These are phyloP conservation scores for Fusarium setosum DNA, from an alignment of 2,329 filamentous ascomycete genomes.

Conservation along the genomic window DNA sequence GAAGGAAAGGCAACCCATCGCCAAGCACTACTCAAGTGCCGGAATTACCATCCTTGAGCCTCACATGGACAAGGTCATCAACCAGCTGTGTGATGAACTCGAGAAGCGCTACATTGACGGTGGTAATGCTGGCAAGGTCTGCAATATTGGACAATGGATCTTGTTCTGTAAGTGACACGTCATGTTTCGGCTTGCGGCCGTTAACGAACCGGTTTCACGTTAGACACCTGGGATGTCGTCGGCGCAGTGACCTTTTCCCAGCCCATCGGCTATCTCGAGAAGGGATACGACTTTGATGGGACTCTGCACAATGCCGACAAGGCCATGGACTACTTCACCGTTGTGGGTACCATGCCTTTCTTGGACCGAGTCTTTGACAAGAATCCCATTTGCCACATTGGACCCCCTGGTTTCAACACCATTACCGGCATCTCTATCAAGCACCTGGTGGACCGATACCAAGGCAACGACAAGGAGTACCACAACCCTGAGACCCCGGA, in stretches of 20 bases:
- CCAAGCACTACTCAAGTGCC: constrained; percentile 42
- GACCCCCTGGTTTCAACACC: constrained; percentile 46
- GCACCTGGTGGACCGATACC: constrained; percentile 43
- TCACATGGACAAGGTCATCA: constrained; percentile 46
- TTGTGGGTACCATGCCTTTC: constrained; percentile 45
- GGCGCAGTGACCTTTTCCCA: constrained; percentile 55
- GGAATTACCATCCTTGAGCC: constrained; percentile 37
- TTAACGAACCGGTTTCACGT: not conserved
- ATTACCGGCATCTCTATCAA: constrained; percentile 43
- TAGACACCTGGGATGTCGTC: constrained; percentile 54
- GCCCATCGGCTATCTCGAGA: constrained; percentile 55
- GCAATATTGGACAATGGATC: constrained; percentile 55
- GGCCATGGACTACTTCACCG: constrained; percentile 48
- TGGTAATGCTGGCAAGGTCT: constrained; percentile 38
- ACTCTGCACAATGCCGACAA: constrained; percentile 48
- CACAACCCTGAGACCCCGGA: constrained; percentile 45
- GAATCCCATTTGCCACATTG: constrained; percentile 50
- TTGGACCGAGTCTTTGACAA: constrained; percentile 53
- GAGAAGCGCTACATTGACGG: constrained; percentile 47
- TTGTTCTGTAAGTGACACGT: constrained; percentile 48
- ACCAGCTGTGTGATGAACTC: constrained; percentile 45
- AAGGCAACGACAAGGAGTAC: constrained; percentile 42
- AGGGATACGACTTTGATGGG: constrained; percentile 50
- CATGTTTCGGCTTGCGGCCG: not conserved
- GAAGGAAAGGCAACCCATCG: constrained; percentile 38